phyloP scores from a whole-genome alignment of 495 filamentous ascomycete genomes.

The Extremus antarcticus region DNA sequence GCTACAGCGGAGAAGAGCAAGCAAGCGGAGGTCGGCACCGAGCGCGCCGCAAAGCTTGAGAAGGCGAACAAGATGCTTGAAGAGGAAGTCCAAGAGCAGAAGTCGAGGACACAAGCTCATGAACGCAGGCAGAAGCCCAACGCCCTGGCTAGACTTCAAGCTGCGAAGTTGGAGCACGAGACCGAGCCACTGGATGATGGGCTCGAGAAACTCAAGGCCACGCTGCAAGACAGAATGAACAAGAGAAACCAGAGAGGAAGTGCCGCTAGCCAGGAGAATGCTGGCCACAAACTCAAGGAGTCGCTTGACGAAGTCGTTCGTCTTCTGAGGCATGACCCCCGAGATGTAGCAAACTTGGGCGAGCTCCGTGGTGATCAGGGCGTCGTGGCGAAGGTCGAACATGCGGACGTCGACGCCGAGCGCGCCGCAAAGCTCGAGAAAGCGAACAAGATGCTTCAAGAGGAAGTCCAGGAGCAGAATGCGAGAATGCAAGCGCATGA shows the following conservation, averaged over 20 bases:
- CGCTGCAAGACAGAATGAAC: no score
- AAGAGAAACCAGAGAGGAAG: no score
- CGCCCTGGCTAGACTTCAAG: not conserved
- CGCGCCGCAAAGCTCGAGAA: constrained; percentile 5
- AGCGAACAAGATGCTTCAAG: constrained; percentile 12
- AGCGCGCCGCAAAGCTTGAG: constrained; percentile 1
- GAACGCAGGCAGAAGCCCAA: constrained; percentile 8
- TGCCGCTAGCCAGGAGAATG: no score
- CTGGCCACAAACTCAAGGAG: no score
- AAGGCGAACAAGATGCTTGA: constrained; percentile 12
- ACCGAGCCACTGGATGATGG: not conserved
- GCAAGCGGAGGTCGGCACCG: not conserved
- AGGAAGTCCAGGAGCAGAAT: constrained; percentile 19
- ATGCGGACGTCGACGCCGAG: not conserved
- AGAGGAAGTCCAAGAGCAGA: constrained; percentile 17
- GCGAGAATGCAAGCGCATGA: constrained; percentile 1
- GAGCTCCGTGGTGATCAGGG: no score
- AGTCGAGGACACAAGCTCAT: constrained; percentile 8
- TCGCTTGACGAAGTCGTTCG: no score
- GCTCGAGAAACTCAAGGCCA: not conserved
- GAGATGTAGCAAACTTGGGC: no score
- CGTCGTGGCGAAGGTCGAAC: no score
- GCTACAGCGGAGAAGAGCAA: no score
- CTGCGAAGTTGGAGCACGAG: not conserved
- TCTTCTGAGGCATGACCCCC: no score